Base-by-base conservation (phyloP, 352 stramenopile genomes). In the Blastocystis sp. region DNA sequence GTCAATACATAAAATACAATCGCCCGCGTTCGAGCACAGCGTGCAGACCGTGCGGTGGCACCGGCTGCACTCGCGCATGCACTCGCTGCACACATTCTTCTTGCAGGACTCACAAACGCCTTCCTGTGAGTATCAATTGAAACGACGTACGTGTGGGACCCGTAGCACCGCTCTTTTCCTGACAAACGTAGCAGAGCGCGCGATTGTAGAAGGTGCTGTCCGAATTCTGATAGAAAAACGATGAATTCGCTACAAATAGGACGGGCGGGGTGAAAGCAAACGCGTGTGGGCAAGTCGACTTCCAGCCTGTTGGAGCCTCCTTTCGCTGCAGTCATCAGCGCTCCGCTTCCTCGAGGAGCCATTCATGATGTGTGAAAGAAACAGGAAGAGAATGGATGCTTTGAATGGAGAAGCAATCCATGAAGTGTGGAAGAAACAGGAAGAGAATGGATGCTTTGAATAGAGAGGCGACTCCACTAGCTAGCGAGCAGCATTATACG, bases 171-270 rank as follows among this genome's bases (percentile, higher is more conserved):
- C 21, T 52, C 28, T 17, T 28, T 7, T 23, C 34, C 56, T 84
- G 74, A 52, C 74, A 84, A 19, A 84, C 48, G 56, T 67, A 84
- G 48, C 74, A 84, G n/a, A 84, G 61, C 43, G 65, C 66, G 40
- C 74, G 74, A 62, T 64, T 84, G 41, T 70, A 84, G 34, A 84
- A 84, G 23, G 74, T 84, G 4, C n/a, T n/a, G 41, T 84, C 74
- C 48, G 41, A 52, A 21, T 84, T 84, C 7, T 43, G 21, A 48
- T 84, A 59, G 53, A 84, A 84, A 34, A 84, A 84, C 19, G 53
- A 17, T 14, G 5, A 14, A 14, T 56, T 56, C 14, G 48, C 48
- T 56, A 56, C 48, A 56, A 56, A 14, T 14, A 56, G 28, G 28
- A 34, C 28, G 28, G 28, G 28, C 28, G 28, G 28, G 28, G 28